Percentiles rank a stretch among this genome's conserved stretches.
Evolutionary conservation across 306 rosid species (phyloP).

Genomic region (Quillaja saponaria): DNA sequence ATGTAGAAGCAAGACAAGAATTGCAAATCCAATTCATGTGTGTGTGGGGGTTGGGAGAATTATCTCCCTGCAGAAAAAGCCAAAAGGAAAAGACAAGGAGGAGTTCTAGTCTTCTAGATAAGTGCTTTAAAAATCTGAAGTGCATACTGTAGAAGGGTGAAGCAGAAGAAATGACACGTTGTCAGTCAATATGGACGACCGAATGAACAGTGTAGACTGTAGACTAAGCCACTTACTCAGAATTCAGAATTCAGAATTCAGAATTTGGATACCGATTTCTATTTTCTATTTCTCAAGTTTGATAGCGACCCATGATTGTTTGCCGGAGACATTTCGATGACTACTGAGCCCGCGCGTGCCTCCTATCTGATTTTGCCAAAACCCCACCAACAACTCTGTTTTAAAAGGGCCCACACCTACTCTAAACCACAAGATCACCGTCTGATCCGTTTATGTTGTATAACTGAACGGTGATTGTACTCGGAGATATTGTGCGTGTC

Average conservation of each 20-base stretch:
- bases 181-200: conserved; percentile 49
- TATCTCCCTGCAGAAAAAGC: conserved; percentile 39
- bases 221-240: no score
- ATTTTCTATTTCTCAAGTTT: no score
- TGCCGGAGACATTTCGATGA: conserved; percentile 23
- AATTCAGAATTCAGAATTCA: no score
- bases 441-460: background rate
- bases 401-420: no score
- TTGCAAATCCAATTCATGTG: background rate
- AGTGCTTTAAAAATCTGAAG: background rate
- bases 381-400: conserved; percentile 44
- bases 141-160: background rate
- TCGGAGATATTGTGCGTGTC: background rate
- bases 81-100: conserved; percentile 33
- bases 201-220: no score
- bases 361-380: no score
- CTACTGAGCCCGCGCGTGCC: conserved; percentile 38
- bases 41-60: conserved; percentile 37
- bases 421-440: conserved; percentile 4
- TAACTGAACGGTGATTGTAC: conserved; percentile 17
- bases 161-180: conserved; percentile 9
- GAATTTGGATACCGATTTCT: no score
- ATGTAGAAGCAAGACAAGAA: background rate
- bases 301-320: conserved; percentile 49
- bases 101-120: no score